A percentile compares a stretch with the other conserved stretches of the same genome.
phyloP scores from a whole-genome alignment of 2,329 filamentous ascomycete species.

The Dactylellina cionopaga region DNA sequence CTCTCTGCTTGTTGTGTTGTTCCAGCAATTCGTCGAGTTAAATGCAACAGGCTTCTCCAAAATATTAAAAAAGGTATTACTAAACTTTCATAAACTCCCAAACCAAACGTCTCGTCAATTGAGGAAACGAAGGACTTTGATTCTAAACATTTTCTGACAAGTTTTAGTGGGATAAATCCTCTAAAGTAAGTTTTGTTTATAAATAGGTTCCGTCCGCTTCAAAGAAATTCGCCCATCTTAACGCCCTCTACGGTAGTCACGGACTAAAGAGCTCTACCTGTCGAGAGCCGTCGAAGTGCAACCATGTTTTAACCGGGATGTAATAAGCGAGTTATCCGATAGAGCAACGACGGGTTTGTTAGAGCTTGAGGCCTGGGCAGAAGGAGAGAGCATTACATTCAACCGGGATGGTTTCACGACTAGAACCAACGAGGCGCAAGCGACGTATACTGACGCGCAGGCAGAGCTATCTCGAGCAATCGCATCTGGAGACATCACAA shows the following conservation, averaged over 20 bases:
- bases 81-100: constrained; percentile 25
- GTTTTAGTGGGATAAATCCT: constrained; percentile 92
- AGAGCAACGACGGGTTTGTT: constrained; percentile 96
- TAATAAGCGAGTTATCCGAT: constrained; percentile 95
- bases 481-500: constrained; percentile 79
- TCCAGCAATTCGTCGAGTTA: constrained; percentile 93
- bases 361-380: constrained; percentile 94
- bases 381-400: constrained; percentile 91
- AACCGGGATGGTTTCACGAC: constrained; percentile 65
- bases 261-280: constrained; percentile 96
- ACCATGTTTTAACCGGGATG: constrained; percentile 96
- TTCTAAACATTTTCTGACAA: constrained; percentile 56
- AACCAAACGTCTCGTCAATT: constrained; percentile 14
- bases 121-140: constrained; percentile 31
- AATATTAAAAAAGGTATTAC: constrained; percentile 87
- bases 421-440: constrained; percentile 63
- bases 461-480: constrained; percentile 88
- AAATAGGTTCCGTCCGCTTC: not conserved
- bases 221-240: constrained; percentile 54
- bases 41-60: constrained; percentile 98
- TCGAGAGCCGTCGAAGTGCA: constrained; percentile 96
- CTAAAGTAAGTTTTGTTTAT: constrained; percentile 70
- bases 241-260: constrained; percentile 68
- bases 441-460: constrained; percentile 77
- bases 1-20: constrained; percentile 11